These are phyloP conservation scores for Pythium grandisporangium DNA, from an alignment of 352 stramenopile genomes.

Conservation along the genomic window DNA sequence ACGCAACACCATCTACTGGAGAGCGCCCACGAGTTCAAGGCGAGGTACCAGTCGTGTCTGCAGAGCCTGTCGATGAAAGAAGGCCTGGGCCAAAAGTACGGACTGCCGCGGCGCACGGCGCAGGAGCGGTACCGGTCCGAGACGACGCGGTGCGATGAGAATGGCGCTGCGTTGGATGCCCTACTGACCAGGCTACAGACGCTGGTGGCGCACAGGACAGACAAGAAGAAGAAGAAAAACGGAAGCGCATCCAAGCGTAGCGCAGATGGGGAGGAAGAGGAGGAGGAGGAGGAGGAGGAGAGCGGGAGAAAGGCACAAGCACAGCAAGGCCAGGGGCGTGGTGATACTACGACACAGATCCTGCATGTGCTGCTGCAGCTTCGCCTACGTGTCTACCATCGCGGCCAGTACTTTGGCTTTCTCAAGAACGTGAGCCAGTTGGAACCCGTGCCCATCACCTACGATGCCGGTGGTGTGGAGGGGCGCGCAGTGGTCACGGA, in stretches of 20 bases:
- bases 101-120: slow-evolving; percentile 67
- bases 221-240: too few species aligned
- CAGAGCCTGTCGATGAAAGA: slow-evolving; percentile 84
- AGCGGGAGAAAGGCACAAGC: slow-evolving; percentile 7
- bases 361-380: slow-evolving; percentile 37
- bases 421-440: slow-evolving; percentile 47
- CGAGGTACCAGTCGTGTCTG: slow-evolving; percentile 54
- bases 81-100: slow-evolving; percentile 85
- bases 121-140: slow-evolving; percentile 81
- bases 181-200: slow-evolving; percentile 45
- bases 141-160: slow-evolving; percentile 68
- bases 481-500: slow-evolving; percentile 19
- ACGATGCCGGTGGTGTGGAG: slow-evolving; percentile 13
- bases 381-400: slow-evolving; percentile 45
- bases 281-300: too few species aligned
- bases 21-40: slow-evolving; percentile 45
- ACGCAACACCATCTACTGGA: slow-evolving; percentile 20
- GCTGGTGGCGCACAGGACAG: too few species aligned
- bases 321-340: background rate
- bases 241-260: too few species aligned
- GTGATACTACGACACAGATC: slow-evolving; percentile 12
- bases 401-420: slow-evolving; percentile 51
- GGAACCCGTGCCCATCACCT: slow-evolving; percentile 21
- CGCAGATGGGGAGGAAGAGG: too few species aligned
- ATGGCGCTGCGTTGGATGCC: slow-evolving; percentile 47